These are phyloP conservation scores for Thuidium tamariscinum DNA, from an alignment of 225 moss, liverwort and hornwort genomes.

Conservation along the genomic window DNA sequence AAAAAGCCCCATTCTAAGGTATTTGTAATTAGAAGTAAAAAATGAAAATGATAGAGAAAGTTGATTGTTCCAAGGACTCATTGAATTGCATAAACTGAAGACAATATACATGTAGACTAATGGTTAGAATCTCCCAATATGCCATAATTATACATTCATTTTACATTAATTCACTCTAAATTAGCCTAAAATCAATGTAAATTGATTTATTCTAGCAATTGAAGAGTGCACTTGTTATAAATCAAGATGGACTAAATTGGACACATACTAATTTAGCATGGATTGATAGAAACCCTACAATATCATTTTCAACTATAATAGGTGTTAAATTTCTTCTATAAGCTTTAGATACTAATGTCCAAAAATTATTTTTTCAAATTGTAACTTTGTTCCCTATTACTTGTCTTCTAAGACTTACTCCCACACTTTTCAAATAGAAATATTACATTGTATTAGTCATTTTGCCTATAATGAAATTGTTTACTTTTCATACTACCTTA, in stretches of 20 bases:
- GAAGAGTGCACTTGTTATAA: not conserved
- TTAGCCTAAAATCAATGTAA: not conserved
- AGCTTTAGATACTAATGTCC: too few relatives aligned
- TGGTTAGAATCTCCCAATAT: not conserved
- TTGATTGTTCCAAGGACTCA: rapidly evolving
- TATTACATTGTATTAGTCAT: not conserved
- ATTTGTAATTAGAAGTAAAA: not conserved
- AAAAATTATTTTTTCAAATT: not conserved
- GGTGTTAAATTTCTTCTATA: too few relatives aligned
- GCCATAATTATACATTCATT: not conserved
- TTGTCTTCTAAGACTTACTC: not conserved
- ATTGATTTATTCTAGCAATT: not conserved
- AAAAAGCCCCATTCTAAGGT: rapidly evolving
- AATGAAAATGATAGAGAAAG: not conserved
- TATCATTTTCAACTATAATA: too few relatives aligned
- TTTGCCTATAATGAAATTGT: rapidly evolving
- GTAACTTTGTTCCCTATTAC: rapidly evolving
- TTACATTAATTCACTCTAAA: not conserved
- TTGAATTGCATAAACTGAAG: rapidly evolving
- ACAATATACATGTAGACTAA: not conserved
- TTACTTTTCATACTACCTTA: rapidly evolving
- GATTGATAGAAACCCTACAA: not conserved
- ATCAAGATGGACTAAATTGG: not conserved
- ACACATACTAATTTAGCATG: rapidly evolving
- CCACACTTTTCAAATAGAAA: rapidly evolving